A percentile compares a stretch with the other conserved stretches of the same genome.
Conservation (phyloP, 2,329 filamentous ascomycete genomes). For the Cryphonectria radicalis region DNA sequence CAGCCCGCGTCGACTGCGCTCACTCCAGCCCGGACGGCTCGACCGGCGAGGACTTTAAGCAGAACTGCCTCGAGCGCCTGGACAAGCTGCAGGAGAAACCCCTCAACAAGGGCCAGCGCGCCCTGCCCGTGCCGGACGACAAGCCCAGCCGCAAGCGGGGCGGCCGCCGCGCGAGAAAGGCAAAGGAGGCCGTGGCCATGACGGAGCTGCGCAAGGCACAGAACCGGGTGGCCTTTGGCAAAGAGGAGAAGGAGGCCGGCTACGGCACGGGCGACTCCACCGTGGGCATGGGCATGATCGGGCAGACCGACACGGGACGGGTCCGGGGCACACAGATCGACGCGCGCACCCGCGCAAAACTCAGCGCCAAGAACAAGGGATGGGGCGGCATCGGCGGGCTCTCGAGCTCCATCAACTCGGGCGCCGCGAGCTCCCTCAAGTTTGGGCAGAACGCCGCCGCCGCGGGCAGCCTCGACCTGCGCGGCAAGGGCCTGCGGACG, state of each 20-base stretch:
- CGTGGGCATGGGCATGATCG: constrained; percentile 93
- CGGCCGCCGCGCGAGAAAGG: constrained; percentile 85
- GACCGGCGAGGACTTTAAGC: constrained; percentile 79
- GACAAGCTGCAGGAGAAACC: constrained; percentile 93
- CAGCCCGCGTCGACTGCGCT: constrained; percentile 85
- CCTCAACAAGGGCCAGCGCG: constrained; percentile 84
- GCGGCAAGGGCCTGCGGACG: constrained; percentile 77
- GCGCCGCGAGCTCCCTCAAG: constrained; percentile 79
- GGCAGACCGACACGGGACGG: constrained; percentile 82
- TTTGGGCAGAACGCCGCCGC: constrained; percentile 65
- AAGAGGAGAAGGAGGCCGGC: constrained; percentile 91
- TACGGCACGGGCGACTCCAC: constrained; percentile 87
- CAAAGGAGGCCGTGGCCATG: constrained; percentile 96
- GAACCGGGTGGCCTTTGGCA: constrained; percentile 93
- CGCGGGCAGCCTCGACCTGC: constrained; percentile 68
- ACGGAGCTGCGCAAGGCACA: constrained; percentile 95
- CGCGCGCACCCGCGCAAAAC: constrained; percentile 87
- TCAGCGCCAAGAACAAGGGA: constrained; percentile 93
- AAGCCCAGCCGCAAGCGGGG: constrained; percentile 93
- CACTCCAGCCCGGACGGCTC: constrained; percentile 82
- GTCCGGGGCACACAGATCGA: constrained; percentile 90
- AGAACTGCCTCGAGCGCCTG: constrained; percentile 80
- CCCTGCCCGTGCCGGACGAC: constrained; percentile 90
- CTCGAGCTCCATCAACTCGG: constrained; percentile 58
- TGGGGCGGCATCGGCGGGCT: constrained; percentile 79